phyloP scores from a whole-genome alignment of 352 stramenopile genomes.

The Phytophthora pluvialis region DNA sequence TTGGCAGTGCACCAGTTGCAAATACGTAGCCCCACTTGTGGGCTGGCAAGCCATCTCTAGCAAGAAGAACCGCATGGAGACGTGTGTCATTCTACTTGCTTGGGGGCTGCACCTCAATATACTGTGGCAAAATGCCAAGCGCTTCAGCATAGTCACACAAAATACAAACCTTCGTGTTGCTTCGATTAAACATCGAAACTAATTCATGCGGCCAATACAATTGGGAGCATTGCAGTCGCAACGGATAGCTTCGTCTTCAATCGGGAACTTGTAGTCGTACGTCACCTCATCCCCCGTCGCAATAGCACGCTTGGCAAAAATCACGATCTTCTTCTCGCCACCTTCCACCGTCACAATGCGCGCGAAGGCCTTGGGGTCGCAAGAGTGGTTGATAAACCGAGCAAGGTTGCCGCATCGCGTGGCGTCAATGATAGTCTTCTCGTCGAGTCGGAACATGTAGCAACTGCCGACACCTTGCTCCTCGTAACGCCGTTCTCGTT shows the following conservation, averaged over 20 bases:
- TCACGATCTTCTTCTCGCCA: constrained; percentile 96
- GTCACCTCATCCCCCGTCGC: constrained; percentile 94
- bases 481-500: constrained; percentile 94
- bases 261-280: constrained; percentile 98
- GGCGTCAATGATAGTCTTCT: constrained; percentile 95
- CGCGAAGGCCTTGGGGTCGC: constrained; percentile 94
- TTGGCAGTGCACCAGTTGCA: no score
- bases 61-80: no score
- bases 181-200: constrained; percentile 26
- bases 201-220: constrained; percentile 96
- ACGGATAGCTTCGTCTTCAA: constrained; percentile 94
- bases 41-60: no score
- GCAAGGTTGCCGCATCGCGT: constrained; percentile 93
- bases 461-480: constrained; percentile 93
- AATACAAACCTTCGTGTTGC: background rate
- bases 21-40: no score
- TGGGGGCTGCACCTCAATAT: no score
- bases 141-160: background rate
- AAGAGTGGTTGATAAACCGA: constrained; percentile 98
- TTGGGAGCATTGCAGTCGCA: constrained; percentile 94
- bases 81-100: no score
- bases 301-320: constrained; percentile 94
- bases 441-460: constrained; percentile 98
- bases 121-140: no score
- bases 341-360: constrained; percentile 87